These are phyloP conservation scores for Phialocephala subalpina DNA, from an alignment of 2,329 filamentous ascomycete genomes.

Conservation along the genomic window DNA sequence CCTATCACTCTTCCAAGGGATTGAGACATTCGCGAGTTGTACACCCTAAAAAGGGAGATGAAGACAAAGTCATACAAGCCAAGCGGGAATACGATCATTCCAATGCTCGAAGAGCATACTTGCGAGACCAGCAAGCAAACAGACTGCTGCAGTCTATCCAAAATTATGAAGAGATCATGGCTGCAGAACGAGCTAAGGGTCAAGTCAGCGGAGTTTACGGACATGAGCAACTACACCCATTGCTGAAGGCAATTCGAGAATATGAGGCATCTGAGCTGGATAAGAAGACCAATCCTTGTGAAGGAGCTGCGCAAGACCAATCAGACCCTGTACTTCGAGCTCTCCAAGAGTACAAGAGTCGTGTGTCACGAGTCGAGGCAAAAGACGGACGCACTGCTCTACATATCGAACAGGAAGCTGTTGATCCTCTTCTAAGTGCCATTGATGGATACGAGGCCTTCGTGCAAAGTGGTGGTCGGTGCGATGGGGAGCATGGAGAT, in stretches of 20 bases:
- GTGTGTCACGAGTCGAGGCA: not conserved
- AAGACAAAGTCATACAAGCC: slow-evolving; percentile 17
- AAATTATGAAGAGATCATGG: slow-evolving; percentile 8
- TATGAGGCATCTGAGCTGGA: slow-evolving; percentile 15
- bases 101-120: not conserved
- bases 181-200: slow-evolving; percentile 1
- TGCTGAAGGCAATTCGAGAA: slow-evolving; percentile 22
- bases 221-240: not conserved
- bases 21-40: not conserved
- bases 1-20: not conserved
- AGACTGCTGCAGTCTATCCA: not conserved
- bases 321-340: slow-evolving; percentile 21
- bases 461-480: not conserved
- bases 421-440: slow-evolving; percentile 21
- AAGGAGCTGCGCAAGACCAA: slow-evolving; percentile 1
- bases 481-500: not conserved
- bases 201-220: not conserved
- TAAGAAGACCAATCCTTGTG: slow-evolving; percentile 5
- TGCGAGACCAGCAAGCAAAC: not conserved
- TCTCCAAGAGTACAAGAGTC: slow-evolving; percentile 16
- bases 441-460: slow-evolving; percentile 14
- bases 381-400: not conserved
- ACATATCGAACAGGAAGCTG: slow-evolving; percentile 1
- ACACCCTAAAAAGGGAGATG: not conserved
- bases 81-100: slow-evolving; percentile 17